Evolutionary conservation across 345 rosid genomes (phyloP).

Genomic region (Carallia brachiata): DNA sequence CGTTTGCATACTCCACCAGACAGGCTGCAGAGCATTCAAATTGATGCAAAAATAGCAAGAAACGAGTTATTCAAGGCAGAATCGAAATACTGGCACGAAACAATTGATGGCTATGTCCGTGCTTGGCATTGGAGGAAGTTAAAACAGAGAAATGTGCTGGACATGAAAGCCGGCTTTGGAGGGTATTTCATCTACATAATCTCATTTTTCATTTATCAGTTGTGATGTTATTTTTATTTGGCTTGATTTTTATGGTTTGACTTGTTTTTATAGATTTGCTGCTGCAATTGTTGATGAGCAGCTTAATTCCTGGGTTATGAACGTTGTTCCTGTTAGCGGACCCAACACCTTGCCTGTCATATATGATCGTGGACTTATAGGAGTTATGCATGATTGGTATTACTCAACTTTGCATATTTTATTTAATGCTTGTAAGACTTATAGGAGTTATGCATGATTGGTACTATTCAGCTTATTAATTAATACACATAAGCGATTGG

Average conservation of each 20-base stretch:
- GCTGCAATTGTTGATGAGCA: constrained; percentile 70
- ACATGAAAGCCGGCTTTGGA: constrained; percentile 97
- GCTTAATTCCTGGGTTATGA: constrained; percentile 86
- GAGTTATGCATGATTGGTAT: constrained; percentile 98
- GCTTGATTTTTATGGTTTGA: constrained; percentile 14
- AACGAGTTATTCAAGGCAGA: constrained; percentile 90
- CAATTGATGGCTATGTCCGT: constrained; percentile 65
- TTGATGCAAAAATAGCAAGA: constrained; percentile 85
- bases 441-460: constrained; percentile 50
- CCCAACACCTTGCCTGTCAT: constrained; percentile 93
- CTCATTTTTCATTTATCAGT: constrained; percentile 6
- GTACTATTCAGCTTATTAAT: background rate
- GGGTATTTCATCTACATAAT: constrained; percentile 50
- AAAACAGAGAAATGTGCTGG: constrained; percentile 90
- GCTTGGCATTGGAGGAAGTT: constrained; percentile 77
- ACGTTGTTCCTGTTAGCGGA: constrained; percentile 85
- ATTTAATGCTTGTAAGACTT: constrained; percentile 32
- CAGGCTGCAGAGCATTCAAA: constrained; percentile 80
- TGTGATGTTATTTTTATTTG: background rate
- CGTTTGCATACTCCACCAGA: constrained; percentile 82
- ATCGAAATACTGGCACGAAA: constrained; percentile 86
- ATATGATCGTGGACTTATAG: constrained; percentile 92
- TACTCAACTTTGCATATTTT: constrained; percentile 8
- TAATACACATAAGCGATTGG: constrained; percentile 5
- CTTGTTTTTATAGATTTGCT: constrained; percentile 67